These are phyloP conservation scores for Globisporangium splendens DNA, from an alignment of 352 stramenopile species.

Conservation along the genomic window DNA sequence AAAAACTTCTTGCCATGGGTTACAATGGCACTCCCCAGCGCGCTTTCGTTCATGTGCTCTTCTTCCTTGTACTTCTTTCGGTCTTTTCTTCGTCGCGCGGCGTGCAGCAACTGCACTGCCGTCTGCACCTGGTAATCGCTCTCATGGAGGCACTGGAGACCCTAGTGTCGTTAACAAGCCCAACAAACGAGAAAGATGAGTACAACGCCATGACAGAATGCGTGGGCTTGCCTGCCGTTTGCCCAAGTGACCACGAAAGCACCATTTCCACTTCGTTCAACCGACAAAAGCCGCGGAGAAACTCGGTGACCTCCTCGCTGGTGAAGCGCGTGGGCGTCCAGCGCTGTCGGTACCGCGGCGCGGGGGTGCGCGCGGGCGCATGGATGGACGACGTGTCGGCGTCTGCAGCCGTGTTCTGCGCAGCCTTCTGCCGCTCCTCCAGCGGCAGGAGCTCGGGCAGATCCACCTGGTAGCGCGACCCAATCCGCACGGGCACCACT, in stretches of 20 bases:
- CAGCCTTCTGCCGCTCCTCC: constrained; percentile 13
- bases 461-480: constrained; percentile 42
- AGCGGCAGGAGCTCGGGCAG: constrained; percentile 44
- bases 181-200: too few relatives aligned
- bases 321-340: constrained; percentile 33
- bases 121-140: constrained; percentile 43
- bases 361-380: not conserved
- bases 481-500: constrained; percentile 24
- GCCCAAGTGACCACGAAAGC: not conserved
- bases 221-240: too few relatives aligned
- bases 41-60: constrained; percentile 28
- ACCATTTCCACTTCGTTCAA: constrained; percentile 59
- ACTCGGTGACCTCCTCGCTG: constrained; percentile 44
- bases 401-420: not conserved
- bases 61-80: constrained; percentile 20
- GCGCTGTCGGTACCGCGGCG: constrained; percentile 28
- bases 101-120: constrained; percentile 33
- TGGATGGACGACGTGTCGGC: not conserved
- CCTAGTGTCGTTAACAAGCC: constrained; percentile 22
- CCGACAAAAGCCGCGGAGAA: constrained; percentile 38
- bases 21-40: constrained; percentile 38
- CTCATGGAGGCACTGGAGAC: constrained; percentile 59
- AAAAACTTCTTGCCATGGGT: constrained; percentile 63
- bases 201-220: too few relatives aligned
- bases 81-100: constrained; percentile 24